Percentiles rank a stretch among this genome's conserved stretches.
Evolutionary conservation across 257 asterid genomes (phyloP).

Genomic region (Penstemon newberryi): DNA sequence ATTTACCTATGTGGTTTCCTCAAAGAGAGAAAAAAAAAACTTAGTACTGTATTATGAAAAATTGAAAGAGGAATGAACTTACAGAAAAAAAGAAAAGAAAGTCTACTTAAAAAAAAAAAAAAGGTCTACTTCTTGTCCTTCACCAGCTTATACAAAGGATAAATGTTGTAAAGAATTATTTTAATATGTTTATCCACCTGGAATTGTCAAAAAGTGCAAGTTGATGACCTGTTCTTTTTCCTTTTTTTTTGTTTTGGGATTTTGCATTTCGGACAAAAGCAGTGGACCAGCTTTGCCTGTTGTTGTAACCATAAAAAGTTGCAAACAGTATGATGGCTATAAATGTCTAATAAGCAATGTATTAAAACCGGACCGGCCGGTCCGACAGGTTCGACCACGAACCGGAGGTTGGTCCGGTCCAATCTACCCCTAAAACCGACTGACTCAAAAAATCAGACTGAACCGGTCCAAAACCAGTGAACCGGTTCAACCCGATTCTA

Average conservation of each 20-base stretch:
- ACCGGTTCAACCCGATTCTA: too few species aligned
- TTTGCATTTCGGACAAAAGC: slow-evolving; percentile 29
- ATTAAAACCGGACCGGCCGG: too few species aligned
- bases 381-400: too few species aligned
- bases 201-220: slow-evolving; percentile 40
- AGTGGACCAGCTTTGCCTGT: slow-evolving; percentile 30
- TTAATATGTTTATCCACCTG: slow-evolving; percentile 32
- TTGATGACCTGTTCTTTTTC: background rate
- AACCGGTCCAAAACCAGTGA: too few species aligned
- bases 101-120: slow-evolving; percentile 15
- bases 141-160: slow-evolving; percentile 16
- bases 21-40: too few species aligned
- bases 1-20: too few species aligned
- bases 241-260: background rate
- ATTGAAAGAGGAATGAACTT: background rate
- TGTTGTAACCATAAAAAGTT: slow-evolving; percentile 13
- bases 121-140: slow-evolving; percentile 27
- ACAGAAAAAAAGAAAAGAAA: slow-evolving; percentile 4
- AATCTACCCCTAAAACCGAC: too few species aligned
- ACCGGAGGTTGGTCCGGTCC: too few species aligned
- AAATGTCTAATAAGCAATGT: slow-evolving; percentile 24
- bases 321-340: background rate
- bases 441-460: too few species aligned
- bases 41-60: background rate
- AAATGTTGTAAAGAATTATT: slow-evolving; percentile 24